Evolutionary conservation across 2,329 filamentous ascomycete species (phyloP), one percentile per base, ranked within the genome.

Genomic region (Paecilomyces fulvus): DNA sequence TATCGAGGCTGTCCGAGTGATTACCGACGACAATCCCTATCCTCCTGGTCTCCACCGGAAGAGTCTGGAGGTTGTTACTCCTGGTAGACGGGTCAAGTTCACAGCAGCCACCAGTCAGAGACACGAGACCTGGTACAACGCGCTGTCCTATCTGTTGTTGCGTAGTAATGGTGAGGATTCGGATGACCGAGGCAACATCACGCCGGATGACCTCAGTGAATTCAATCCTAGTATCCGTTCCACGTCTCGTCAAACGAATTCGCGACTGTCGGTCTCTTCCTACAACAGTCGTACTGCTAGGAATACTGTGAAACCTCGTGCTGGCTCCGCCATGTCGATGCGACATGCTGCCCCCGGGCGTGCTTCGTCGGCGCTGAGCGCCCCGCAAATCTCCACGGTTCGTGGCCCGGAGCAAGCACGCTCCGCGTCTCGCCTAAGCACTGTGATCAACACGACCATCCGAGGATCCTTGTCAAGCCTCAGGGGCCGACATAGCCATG

Each of bases 41-140:
- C 94, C 94, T 6, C 94, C 94, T 9, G 94, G 94, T 46, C 83
- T 99, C 55, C 92, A 97, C 75, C 86, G 89, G 64, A 96, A 96
- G 83, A 96, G 91, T 72, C 78, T 99, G 64, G 82, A 97, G 55
- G 87, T 99, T 56, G 82, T 95, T 58, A 94, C 92, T 1, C 92
- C 92, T 20, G 91, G 92, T 52, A 85, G 94, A 62, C 86, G 86
- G 14, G 84, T 99, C 74, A 92, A 96, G 73, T 95, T 99, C 63
- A 99, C 94, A 1, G 95, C 92, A 60, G 86, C 90, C 1, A 99
- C 94, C 2, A 89, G 90, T 37, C 91, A 96, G 70, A 83, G 94
- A 59, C 94, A 99, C 68, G 94, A 99, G 76, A 97, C 92, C 0
- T 99, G 94, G 94, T 96, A 94, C 80, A 97, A 97, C 67, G 92